These are phyloP conservation scores for Fusarium chaquense DNA, from an alignment of 2,329 filamentous ascomycete genomes.

Conservation along the genomic window DNA sequence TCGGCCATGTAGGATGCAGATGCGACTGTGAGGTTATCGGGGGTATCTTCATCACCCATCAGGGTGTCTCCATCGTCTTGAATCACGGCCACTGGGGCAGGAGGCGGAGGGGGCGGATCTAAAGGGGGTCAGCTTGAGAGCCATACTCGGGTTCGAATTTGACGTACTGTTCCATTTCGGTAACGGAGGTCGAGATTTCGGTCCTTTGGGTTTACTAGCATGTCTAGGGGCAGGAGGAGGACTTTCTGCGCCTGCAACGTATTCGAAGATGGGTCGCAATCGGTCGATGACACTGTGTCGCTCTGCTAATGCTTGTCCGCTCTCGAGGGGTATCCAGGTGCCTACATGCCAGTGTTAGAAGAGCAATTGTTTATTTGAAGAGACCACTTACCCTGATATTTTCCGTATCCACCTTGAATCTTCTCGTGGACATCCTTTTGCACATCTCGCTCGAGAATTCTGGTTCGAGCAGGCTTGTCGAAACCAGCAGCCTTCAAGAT, in stretches of 20 bases:
- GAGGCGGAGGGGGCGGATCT: slow-evolving; percentile 44
- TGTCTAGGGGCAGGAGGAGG: slow-evolving; percentile 96
- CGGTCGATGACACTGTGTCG: slow-evolving; percentile 89
- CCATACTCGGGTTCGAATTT: background rate
- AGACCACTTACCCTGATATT: slow-evolving; percentile 82
- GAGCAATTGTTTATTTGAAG: background rate
- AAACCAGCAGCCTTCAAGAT: slow-evolving; percentile 97
- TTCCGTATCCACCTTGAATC: slow-evolving; percentile 97
- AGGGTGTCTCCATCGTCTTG: slow-evolving; percentile 72
- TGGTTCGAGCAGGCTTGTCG: slow-evolving; percentile 94
- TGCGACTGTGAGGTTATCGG: slow-evolving; percentile 84
- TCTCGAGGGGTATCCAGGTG: slow-evolving; percentile 93
- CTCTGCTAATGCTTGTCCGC: slow-evolving; percentile 83
- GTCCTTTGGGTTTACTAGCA: slow-evolving; percentile 84
- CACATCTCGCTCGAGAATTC: slow-evolving; percentile 95
- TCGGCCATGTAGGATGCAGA: slow-evolving; percentile 89
- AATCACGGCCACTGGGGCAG: slow-evolving; percentile 41
- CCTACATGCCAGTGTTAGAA: slow-evolving; percentile 61
- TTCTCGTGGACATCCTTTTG: slow-evolving; percentile 98
- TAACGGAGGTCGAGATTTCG: slow-evolving; percentile 65
- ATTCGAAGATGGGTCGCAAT: slow-evolving; percentile 90
- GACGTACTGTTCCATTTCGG: slow-evolving; percentile 66
- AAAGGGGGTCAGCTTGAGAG: slow-evolving; percentile 18
- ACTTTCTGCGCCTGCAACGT: slow-evolving; percentile 82
- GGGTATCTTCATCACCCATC: slow-evolving; percentile 81